These are phyloP conservation scores for Lasiosphaeria miniovina DNA, from an alignment of 495 filamentous ascomycete species.

Conservation along the genomic window DNA sequence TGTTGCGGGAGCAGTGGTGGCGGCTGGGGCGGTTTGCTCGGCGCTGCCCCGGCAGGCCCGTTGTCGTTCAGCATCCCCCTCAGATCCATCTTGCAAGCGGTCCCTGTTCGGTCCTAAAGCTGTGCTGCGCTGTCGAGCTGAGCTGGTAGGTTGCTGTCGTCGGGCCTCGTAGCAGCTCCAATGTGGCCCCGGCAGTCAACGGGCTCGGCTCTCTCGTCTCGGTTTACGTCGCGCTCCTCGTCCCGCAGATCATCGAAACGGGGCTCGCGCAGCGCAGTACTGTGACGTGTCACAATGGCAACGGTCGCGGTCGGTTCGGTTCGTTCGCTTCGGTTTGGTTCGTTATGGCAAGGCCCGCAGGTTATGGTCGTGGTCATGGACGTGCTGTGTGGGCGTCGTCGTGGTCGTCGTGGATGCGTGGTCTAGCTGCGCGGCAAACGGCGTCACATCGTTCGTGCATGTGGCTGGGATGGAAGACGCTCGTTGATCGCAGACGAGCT, in stretches of 20 bases:
- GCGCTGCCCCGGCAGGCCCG: slow-evolving; percentile 25
- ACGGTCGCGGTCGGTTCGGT: slow-evolving; percentile 4
- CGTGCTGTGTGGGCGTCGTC: not conserved
- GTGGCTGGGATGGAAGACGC: not conserved
- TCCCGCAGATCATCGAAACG: slow-evolving; percentile 18
- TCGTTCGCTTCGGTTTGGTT: not conserved
- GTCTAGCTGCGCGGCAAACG: slow-evolving; percentile 16
- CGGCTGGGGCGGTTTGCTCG: slow-evolving; percentile 25
- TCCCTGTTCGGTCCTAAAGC: not conserved
- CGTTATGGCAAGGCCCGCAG: too few relatives aligned
- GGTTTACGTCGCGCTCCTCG: slow-evolving; percentile 11
- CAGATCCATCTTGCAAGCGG: slow-evolving; percentile 50
- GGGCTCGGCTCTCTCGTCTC: slow-evolving; percentile 6
- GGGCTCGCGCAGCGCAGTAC: not conserved
- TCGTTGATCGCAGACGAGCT: slow-evolving; percentile 9
- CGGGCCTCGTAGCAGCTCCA: slow-evolving; percentile 3
- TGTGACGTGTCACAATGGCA: slow-evolving; percentile 5
- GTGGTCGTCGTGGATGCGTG: not conserved
- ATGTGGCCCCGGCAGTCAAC: slow-evolving; percentile 9
- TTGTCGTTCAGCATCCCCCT: slow-evolving; percentile 53
- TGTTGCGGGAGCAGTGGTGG: slow-evolving; percentile 22
- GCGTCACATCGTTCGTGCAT: slow-evolving; percentile 28
- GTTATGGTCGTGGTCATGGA: slow-evolving; percentile 1
- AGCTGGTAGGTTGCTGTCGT: not conserved
- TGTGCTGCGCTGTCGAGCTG: not conserved